phyloP scores from a whole-genome alignment of 192 early-diverging fungal genomes.

The Coemansia furcata region DNA sequence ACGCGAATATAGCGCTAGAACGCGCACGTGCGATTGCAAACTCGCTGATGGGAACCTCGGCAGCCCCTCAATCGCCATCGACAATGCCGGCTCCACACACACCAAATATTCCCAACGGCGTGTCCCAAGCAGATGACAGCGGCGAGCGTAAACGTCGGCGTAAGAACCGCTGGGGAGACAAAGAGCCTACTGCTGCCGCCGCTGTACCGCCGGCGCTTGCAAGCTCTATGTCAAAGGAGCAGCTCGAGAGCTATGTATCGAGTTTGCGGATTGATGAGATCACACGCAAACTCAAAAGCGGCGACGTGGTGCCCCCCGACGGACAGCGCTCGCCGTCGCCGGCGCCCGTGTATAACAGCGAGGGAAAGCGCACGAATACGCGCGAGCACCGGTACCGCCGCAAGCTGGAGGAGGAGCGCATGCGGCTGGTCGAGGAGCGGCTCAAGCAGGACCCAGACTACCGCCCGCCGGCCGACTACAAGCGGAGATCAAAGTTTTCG shows the following conservation, averaged over 20 bases:
- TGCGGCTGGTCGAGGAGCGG: slow-evolving; percentile 79
- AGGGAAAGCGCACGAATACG: slow-evolving; percentile 96
- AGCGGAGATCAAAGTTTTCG: slow-evolving; percentile 71
- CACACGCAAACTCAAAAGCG: slow-evolving; percentile 70
- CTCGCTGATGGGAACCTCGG: slow-evolving; percentile 18
- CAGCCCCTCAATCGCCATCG: neutral
- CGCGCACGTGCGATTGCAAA: slow-evolving; percentile 50
- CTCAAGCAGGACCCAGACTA: slow-evolving; percentile 74
- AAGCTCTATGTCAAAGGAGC: slow-evolving; percentile 71
- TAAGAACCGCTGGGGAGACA: slow-evolving; percentile 88
- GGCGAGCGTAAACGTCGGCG: slow-evolving; percentile 65
- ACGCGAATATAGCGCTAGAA: slow-evolving; percentile 33
- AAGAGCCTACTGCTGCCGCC: slow-evolving; percentile 69
- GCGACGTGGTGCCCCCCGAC: slow-evolving; percentile 76
- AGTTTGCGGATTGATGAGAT: slow-evolving; percentile 93
- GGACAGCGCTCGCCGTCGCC: slow-evolving; percentile 89
- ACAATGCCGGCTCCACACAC: neutral
- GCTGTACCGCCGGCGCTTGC: slow-evolving; percentile 79
- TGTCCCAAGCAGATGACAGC: slow-evolving; percentile 1
- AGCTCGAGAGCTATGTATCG: slow-evolving; percentile 68
- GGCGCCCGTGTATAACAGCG: slow-evolving; percentile 83
- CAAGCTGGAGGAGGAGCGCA: slow-evolving; percentile 91
- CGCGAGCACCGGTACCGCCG: slow-evolving; percentile 89
- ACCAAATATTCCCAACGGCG: neutral
- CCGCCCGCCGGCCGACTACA: slow-evolving; percentile 90